Evolutionary conservation across 208 protist genomes (phyloP), one percentile per base, ranked within the genome.

Genomic region (Leishmania aethiopica): DNA sequence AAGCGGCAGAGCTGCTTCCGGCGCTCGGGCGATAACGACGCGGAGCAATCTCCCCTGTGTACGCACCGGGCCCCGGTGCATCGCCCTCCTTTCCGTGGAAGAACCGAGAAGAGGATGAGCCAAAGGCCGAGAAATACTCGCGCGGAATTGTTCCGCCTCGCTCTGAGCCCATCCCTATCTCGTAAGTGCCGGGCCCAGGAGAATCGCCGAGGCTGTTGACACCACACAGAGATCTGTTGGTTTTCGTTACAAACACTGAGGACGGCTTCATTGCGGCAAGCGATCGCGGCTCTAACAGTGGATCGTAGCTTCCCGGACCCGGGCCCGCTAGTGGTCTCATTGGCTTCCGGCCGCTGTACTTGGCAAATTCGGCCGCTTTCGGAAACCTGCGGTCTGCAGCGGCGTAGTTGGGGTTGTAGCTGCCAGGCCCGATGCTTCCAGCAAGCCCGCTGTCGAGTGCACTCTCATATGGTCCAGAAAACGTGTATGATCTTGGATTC

Each of bases 231-330:
- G 79, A 80, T 28, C 95, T 84, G 25, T 84, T 77, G 22, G 89
- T 94, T 47, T 92, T 96, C 1, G 93, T 93, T 28, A 88, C 89
- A 86, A 97, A 97, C 88, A 93, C 92, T 40, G 90, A 95, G 32
- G 93, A 93, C 25, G 93, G 94, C 78, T 97, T 97, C 35, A 67
- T 79, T 37, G 64, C 82, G 88, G 94, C 67, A 86, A 81, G 49
- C 64, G 80, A 66, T 35, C 80, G 73, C 4, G 77, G 75, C 64
- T 83, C 25, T 35, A 75, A 80, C 42, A 47, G 47, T 35, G 84
- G 59, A 53, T 95, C 83, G 84, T 97, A 97, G 75, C 83, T 88
- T 49, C 95, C 95, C 25, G 95, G 95, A 25, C 95, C 95, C 62
- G 93, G 93, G 47, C 85, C 86, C 40, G 84, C 75, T 19, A 85